Conservation (phyloP, 129 eudicot species). For the Lactuca saligna region DNA sequence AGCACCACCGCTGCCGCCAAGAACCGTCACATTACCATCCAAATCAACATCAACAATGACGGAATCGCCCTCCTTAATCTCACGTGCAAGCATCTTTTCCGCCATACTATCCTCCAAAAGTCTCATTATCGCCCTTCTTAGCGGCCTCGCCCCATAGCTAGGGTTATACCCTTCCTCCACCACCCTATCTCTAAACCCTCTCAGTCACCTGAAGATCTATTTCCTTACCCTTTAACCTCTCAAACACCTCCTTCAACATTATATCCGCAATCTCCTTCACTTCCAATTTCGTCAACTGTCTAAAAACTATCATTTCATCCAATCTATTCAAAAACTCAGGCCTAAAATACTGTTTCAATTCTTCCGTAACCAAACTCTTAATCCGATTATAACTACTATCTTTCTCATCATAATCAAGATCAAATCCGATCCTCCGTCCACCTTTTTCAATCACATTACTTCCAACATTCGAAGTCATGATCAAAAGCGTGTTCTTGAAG, state of each 20-base stretch:
- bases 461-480: slow-evolving; percentile 51
- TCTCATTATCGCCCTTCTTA: slow-evolving; percentile 44
- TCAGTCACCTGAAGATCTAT: slow-evolving; percentile 39
- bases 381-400: slow-evolving; percentile 66
- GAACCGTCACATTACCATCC: slow-evolving; percentile 50
- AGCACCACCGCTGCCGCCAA: slow-evolving; percentile 61
- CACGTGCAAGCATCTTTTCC: slow-evolving; percentile 41
- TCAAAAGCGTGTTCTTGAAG: slow-evolving; percentile 46
- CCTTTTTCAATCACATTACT: slow-evolving; percentile 32
- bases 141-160: slow-evolving; percentile 56
- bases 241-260: slow-evolving; percentile 42
- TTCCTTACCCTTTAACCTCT: slow-evolving; percentile 39
- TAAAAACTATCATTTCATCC: slow-evolving; percentile 45
- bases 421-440: slow-evolving; percentile 76
- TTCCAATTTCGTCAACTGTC: slow-evolving; percentile 30
- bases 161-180: slow-evolving; percentile 50
- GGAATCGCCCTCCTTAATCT: slow-evolving; percentile 42
- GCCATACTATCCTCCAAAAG: slow-evolving; percentile 53
- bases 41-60: slow-evolving; percentile 37
- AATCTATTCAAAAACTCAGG: slow-evolving; percentile 46
- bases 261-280: slow-evolving; percentile 38
- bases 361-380: slow-evolving; percentile 33
- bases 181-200: slow-evolving; percentile 33
- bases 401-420: slow-evolving; percentile 70
- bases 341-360: slow-evolving; percentile 38